Base-by-base conservation (phyloP, 352 stramenopile genomes). In the Phytophthora aleatoria region DNA sequence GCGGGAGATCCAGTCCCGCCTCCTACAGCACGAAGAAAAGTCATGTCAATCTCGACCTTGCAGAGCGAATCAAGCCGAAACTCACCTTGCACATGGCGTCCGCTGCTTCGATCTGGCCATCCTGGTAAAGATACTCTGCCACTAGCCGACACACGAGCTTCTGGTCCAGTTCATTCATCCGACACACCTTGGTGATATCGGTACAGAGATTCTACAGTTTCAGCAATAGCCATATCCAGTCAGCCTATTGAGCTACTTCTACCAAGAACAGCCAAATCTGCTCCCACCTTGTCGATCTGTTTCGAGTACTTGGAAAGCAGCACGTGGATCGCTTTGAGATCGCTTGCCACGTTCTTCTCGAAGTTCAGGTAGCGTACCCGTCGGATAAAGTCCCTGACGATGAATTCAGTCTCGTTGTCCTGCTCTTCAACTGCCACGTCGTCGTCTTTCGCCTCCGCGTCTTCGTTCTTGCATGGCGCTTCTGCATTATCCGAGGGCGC, bases 261-360 rank as follows among this genome's bases (percentile, higher is more conserved):
- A 31, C 41, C 30, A 12, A 38, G 1, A 12, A 58, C 8, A 43
- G 15, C 24, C 30, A 42, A 48, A 20, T 11, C 5, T 48, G 3
- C n/a, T 28, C 41, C 11, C 41, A 93, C 85, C 81, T 93, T 91
- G 61, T 93, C 83, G 54, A 93, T 91, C 42, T 88, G 79, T 61
- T 93, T 93, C 35, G 77, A 81, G 48, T 87, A 91, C 58, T 91
- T 93, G 44, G 82, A 89, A 45, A 93, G 53, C 45, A 86, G 65
- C 33, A 87, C 70, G 52, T 93, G 85, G 24, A 93, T 85, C 5
- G 63, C 54, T 50, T 89, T 90, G 12, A 93, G 67, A 54, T 93
- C 85, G 24, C 79, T 83, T 1, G 74, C 71, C 10, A 90, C 77
- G 39, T 81, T 86, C 64, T 90, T 89, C 48, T 93, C 83, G 11